These are phyloP conservation scores for Wickerhamiella spandovensis DNA, from an alignment of 805 yeast species.

Conservation along the genomic window DNA sequence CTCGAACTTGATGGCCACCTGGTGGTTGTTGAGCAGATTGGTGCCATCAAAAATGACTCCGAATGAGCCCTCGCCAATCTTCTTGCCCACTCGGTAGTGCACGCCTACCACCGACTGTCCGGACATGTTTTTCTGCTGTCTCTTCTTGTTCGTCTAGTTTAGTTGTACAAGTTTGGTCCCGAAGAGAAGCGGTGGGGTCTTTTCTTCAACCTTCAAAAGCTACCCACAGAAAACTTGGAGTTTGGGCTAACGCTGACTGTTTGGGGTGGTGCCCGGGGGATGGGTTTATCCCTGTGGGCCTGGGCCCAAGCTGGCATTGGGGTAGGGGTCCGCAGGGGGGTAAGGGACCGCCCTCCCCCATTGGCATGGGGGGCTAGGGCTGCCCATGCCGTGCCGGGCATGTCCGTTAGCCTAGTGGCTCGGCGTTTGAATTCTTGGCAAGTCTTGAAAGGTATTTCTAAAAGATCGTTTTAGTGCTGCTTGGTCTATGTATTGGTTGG, in stretches of 20 bases:
- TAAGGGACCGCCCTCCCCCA: neutral
- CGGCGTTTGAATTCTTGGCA: too few species aligned
- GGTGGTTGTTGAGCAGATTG: constrained; percentile 78
- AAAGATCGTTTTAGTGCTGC: too few species aligned
- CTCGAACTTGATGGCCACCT: constrained; percentile 90
- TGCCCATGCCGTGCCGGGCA: neutral
- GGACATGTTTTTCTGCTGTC: neutral
- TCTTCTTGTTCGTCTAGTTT: neutral
- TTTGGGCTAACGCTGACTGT: neutral
- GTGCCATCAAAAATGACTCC: constrained; percentile 96
- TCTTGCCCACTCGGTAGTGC: constrained; percentile 92
- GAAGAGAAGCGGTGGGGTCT: neutral
- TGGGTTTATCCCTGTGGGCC: neutral
- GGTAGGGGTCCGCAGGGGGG: neutral
- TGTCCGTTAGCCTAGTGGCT: too few species aligned
- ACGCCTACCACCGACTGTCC: constrained; percentile 56
- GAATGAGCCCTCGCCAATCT: constrained; percentile 97
- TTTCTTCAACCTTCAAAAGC: neutral
- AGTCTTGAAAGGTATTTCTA: too few species aligned
- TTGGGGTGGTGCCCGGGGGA: neutral
- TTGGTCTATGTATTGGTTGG: too few species aligned
- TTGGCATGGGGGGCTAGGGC: neutral
- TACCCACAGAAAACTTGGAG: neutral
- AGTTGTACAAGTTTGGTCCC: too few species aligned
- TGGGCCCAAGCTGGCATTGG: neutral